These are phyloP conservation scores for Phytophthora uliginosa DNA, from an alignment of 352 stramenopile species.

Conservation along the genomic window DNA sequence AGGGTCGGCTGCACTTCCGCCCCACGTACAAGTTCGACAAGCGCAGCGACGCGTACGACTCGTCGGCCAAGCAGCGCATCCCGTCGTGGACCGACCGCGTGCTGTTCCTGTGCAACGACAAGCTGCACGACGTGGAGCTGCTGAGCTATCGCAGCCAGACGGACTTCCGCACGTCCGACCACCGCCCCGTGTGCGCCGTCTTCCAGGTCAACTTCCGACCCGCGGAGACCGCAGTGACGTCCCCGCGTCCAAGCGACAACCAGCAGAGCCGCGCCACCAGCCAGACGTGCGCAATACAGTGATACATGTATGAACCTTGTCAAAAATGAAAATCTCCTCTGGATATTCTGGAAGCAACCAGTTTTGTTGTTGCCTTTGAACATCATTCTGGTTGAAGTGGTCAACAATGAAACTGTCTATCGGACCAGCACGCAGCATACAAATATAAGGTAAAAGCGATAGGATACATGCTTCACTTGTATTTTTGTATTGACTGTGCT, in stretches of 20 bases:
- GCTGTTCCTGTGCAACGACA: slow-evolving; percentile 79
- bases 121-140: slow-evolving; percentile 58
- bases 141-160: slow-evolving; percentile 77
- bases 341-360: not conserved
- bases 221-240: not conserved
- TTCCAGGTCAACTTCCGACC: slow-evolving; percentile 66
- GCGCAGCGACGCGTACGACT: slow-evolving; percentile 92
- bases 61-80: slow-evolving; percentile 95
- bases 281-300: slow-evolving; percentile 31
- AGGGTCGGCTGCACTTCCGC: slow-evolving; percentile 93
- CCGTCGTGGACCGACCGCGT: slow-evolving; percentile 98
- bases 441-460: not conserved
- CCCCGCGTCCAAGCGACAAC: slow-evolving; percentile 14
- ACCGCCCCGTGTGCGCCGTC: slow-evolving; percentile 72
- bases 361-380: not conserved
- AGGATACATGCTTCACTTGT: too few relatives aligned
- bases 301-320: not conserved
- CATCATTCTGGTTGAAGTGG: slow-evolving; percentile 3
- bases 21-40: slow-evolving; percentile 99
- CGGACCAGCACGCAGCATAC: not conserved
- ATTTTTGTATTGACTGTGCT: not conserved
- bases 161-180: slow-evolving; percentile 77
- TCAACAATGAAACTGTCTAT: not conserved
- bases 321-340: not conserved
- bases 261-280: slow-evolving; percentile 19